Conservation (phyloP, 208 protist species). For the Porcisia hertigi region DNA sequence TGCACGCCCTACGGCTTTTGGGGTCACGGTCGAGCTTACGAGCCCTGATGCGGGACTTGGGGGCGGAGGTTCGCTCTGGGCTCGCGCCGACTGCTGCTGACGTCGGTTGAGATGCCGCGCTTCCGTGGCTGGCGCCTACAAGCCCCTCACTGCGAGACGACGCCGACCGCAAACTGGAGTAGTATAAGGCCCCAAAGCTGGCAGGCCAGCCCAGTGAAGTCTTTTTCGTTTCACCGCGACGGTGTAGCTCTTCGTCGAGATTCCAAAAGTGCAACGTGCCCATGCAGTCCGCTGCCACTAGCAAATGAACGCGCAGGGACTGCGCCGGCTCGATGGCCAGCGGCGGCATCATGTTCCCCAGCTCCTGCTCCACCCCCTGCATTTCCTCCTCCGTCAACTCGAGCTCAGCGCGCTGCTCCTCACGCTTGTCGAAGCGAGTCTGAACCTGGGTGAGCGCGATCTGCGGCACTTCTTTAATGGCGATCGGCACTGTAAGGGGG, state of each 20-base stretch:
- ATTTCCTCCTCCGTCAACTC: constrained; percentile 73
- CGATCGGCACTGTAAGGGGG: constrained; percentile 23
- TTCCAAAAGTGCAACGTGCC: constrained; percentile 89
- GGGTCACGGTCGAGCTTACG: constrained; percentile 13
- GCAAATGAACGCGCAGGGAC: constrained; percentile 71
- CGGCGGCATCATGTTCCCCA: constrained; percentile 68
- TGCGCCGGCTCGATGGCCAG: constrained; percentile 64
- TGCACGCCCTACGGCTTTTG: constrained; percentile 6
- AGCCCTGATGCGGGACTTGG: constrained; percentile 10
- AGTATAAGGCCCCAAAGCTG: constrained; percentile 9
- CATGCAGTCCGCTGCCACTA: constrained; percentile 77
- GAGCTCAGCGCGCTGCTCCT: constrained; percentile 67
- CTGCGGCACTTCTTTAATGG: constrained; percentile 37
- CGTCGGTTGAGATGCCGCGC: constrained; percentile 6
- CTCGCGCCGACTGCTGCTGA: not conserved
- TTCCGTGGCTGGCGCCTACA: constrained; percentile 6
- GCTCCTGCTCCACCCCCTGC: constrained; percentile 73
- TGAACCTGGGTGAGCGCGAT: constrained; percentile 48
- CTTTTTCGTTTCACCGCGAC: constrained; percentile 1
- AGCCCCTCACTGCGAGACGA: constrained; percentile 19
- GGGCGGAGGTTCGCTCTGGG: not conserved
- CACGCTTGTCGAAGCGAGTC: constrained; percentile 76
- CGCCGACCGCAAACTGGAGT: constrained; percentile 7
- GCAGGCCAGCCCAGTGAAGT: constrained; percentile 15
- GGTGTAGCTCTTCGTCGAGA: constrained; percentile 78